Base-by-base conservation (phyloP, 768 basidiomycete genomes). In the Boletus reticuloceps region DNA sequence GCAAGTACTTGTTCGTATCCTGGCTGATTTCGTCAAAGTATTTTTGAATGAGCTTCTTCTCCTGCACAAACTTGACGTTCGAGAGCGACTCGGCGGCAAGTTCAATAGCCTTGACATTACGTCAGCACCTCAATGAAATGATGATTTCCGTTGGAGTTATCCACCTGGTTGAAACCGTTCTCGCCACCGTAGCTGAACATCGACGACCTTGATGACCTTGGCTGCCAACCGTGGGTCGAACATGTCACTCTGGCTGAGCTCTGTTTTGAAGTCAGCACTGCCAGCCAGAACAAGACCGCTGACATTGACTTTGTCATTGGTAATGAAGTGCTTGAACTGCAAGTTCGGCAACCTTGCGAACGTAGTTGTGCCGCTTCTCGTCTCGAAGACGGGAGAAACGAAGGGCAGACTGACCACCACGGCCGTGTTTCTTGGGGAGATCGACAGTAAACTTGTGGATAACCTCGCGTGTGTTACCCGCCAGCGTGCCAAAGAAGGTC, bases 1-100 rank as follows among this genome's bases (percentile, higher is more conserved):
- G 76, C 95, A 97, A n/a, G 77, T 96, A 98, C 72, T 88, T 91
- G 65, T 85, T 91, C 36, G 92, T 94, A 67, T 99, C 97, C 70
- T 92, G 91, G 64, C 94, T 96, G 75, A 99, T 99, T 75, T 99
- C 97, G 67, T 98, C 96, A 70, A 99, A 99, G 79, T 98, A 98
- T 70, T 84, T 89, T 72, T 98, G 95, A 64, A 99, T 98, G 47
- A 99, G 84, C 71, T 80, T 88, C 80, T 98, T 98, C 79, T 99
- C 97, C 73, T 98, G 96, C 34, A 99, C 96, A 65, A 99, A 98
- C 72, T 99, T 99, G 79, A 99, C 97, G 71, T 98, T 98, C 37
- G 92, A 87, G 29, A 99, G 84, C 4, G 93, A 90, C 72, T 99
- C 97, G 1, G 93, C 89, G 0, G 97, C 92, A 50, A 98, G 84